phyloP scores from a whole-genome alignment of 2,329 filamentous ascomycete species.

The Grosmannia penicillata region DNA sequence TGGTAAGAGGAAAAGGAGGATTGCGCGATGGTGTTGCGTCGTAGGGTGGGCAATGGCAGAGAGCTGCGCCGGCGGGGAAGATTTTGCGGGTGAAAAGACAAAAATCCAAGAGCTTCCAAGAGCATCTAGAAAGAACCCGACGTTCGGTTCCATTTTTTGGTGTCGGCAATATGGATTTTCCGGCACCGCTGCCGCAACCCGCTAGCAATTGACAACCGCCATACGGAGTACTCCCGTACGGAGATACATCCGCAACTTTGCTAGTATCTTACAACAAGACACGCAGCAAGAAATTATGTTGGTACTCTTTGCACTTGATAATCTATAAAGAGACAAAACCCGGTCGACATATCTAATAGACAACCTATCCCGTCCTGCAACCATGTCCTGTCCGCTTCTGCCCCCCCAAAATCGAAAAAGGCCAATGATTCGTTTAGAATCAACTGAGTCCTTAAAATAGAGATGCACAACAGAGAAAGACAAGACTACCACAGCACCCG shows the following conservation, averaged over 20 bases:
- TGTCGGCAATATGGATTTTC: constrained; percentile 12
- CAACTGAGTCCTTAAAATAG: not conserved
- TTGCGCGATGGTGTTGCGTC: not conserved
- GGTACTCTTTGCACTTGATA: not conserved
- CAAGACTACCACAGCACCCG: too few relatives aligned
- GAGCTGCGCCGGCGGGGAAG: constrained; percentile 5
- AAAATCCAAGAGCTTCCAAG: constrained; percentile 18
- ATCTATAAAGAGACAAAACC: not conserved
- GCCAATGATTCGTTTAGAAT: not conserved
- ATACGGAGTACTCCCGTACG: not conserved
- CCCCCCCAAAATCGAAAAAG: not conserved
- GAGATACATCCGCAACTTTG: too few relatives aligned
- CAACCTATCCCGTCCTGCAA: not conserved
- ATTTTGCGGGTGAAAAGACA: constrained; percentile 8
- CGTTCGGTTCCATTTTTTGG: constrained; percentile 11
- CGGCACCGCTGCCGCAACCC: constrained; percentile 5
- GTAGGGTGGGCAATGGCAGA: not conserved
- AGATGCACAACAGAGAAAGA: not conserved
- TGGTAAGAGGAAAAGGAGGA: not conserved
- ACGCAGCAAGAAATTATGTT: too few relatives aligned
- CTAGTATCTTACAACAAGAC: too few relatives aligned
- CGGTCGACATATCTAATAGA: not conserved
- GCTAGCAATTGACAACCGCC: not conserved
- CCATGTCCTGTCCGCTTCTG: not conserved
- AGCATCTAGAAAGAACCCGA: constrained; percentile 17